A percentile compares a stretch with the other conserved stretches of the same genome.
Evolutionary conservation across 768 basidiomycete genomes (phyloP).

Genomic region (Pleurotus djamor): DNA sequence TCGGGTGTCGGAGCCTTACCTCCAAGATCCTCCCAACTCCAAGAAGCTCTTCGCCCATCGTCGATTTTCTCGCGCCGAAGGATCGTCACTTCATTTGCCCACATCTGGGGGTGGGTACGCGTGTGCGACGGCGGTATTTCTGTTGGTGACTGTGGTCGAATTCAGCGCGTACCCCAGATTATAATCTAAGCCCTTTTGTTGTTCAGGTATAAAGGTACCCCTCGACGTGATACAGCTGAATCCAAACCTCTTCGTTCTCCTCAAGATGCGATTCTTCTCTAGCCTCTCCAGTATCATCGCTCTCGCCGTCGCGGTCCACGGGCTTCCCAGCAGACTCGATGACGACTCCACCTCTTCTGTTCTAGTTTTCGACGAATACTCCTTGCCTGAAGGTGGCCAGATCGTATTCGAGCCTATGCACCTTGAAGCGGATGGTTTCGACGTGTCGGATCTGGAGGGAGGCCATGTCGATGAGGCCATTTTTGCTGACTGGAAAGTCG

Average conservation of each 20-base stretch:
- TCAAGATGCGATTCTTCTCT: not conserved
- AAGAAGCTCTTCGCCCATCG: too few relatives aligned
- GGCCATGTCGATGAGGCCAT: not conserved
- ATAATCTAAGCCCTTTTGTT: too few relatives aligned
- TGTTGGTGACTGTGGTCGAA: too few relatives aligned
- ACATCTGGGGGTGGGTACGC: too few relatives aligned
- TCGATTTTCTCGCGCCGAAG: too few relatives aligned
- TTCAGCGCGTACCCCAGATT: too few relatives aligned
- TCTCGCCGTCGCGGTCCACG: not conserved
- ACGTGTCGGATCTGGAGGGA: not conserved
- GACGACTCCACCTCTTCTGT: not conserved
- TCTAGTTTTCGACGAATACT: not conserved
- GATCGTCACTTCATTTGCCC: too few relatives aligned
- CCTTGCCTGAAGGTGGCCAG: slow-evolving; percentile 8
- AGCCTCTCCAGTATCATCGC: not conserved
- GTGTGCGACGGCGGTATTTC: too few relatives aligned
- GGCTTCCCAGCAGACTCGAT: not conserved
- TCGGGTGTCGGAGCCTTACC: not conserved
- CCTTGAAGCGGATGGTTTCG: slow-evolving; percentile 1
- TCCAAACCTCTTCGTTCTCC: not conserved
- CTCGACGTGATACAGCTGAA: not conserved
- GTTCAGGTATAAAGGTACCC: not conserved
- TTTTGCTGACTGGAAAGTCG: slow-evolving; percentile 13
- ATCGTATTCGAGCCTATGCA: slow-evolving; percentile 6
- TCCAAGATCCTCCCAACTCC: not conserved